Evolutionary conservation across 257 asterid species (phyloP), one percentile per base, ranked within the genome.

Genomic region (Avicennia marina): DNA sequence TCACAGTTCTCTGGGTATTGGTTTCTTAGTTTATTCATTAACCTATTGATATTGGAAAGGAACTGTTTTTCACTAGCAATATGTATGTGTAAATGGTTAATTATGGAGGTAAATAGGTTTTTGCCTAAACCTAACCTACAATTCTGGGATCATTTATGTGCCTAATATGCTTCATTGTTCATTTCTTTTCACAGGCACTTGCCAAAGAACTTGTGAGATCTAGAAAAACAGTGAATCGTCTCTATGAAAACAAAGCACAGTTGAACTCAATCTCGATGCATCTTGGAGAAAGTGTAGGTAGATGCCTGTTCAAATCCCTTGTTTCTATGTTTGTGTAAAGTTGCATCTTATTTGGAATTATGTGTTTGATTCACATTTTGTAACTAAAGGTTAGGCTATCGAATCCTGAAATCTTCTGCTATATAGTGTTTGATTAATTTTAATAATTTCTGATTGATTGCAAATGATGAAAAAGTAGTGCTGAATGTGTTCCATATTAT

Each of bases 221-320:
- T 12, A 81, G 78, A 57, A 79, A 68, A 51, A 79, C 94, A 18
- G 96, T 90, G 72, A 78, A 90, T 60, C 94, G 96, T 21, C 82
- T 90, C 40, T 74, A 87, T 34, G 96, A 90, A 66, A 90, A 90
- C 73, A 90, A 87, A 78, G 98, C 98, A 18, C 98, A 90, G 77
- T 65, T 90, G 89, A 90, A 87, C 64, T 90, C 96, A 21, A 76
- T 87, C 64, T 90, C 98, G 29, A 87, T 90, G 98, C 98, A 90
- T 73, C 89, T 90, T n/a, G 98, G 98, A 58, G 98, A 90, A 79
- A 87, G 90, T 69, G 90, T 90, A 21, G 98, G 95, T 90, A 82
- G 75, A 47, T 56, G 6, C 64, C 25, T 58, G 52, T 59, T 63
- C 27, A 33, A 15, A 5, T 53, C 42, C 10, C 13, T 36, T 36